Conservation (phyloP, 495 filamentous ascomycete genomes). For the Bacidia gigantensis region DNA sequence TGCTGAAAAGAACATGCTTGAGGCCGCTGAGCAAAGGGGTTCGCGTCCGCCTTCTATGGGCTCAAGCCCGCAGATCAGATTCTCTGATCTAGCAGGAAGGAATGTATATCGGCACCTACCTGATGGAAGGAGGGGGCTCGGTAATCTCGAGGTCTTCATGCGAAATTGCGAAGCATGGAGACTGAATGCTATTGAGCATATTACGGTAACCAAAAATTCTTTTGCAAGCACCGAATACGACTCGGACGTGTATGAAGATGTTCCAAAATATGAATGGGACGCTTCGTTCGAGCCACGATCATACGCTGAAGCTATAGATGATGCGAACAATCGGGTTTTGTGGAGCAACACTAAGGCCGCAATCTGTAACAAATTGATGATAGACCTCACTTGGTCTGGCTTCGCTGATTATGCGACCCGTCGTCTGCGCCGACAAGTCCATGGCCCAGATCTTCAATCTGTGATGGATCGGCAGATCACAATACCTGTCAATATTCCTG, state of each 20-base stretch:
- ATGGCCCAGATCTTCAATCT: conserved; percentile 12
- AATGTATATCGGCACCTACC: conserved; percentile 5
- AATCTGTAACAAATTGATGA: conserved; percentile 14
- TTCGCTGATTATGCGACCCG: conserved; percentile 3
- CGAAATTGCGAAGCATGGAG: conserved; percentile 24
- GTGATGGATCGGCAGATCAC: conserved; percentile 21
- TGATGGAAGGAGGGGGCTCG: conserved; percentile 16
- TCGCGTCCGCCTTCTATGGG: too few species aligned
- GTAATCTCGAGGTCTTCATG: conserved; percentile 23
- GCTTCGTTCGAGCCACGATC: conserved; percentile 2
- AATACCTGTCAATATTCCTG: conserved; percentile 20
- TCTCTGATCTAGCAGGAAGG: not conserved
- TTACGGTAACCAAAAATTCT: not conserved
- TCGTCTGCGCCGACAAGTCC: conserved; percentile 7
- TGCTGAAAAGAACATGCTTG: not conserved
- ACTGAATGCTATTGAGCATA: conserved; percentile 15
- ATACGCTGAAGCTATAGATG: conserved; percentile 2
- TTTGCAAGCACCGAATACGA: not conserved
- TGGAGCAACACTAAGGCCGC: conserved; percentile 12
- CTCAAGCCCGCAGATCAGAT: not conserved
- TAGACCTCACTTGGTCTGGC: not conserved
- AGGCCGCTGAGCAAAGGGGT: not conserved
- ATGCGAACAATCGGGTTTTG: conserved; percentile 9
- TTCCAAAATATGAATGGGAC: conserved; percentile 21
- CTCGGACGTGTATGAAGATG: conserved; percentile 11